Evolutionary conservation across 345 rosid genomes (phyloP), one percentile per base, ranked within the genome.

Genomic region (Erodium maritimum): DNA sequence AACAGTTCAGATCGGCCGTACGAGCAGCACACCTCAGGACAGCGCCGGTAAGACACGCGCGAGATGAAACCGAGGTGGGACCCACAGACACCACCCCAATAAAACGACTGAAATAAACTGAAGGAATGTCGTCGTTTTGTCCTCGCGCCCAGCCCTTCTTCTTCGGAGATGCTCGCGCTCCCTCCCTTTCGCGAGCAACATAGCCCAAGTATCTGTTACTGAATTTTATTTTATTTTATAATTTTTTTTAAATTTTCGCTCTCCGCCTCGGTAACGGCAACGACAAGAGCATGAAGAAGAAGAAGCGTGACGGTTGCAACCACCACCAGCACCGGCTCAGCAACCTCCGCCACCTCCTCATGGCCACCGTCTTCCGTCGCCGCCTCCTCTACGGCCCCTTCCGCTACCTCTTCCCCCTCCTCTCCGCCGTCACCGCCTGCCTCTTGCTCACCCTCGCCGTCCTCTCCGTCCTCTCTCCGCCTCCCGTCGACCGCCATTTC

Each of bases 341-440:
- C 19, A 55, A 37, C 69, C 50, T 45, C 55, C 60, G 23, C 59
- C 54, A 51, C 64, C 63, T 69, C 54, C 56, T 67, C 42, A 58
- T 75, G 42, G 71, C 64, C 45, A 67, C 77, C 21, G 56, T 79
- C 67, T 64, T 76, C 54, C 70, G 76, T 61, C 66, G 78, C 24
- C 83, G 84, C 5, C 85, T 83, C 23, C 77, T 77, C 56, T 80
- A 74, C 69, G 78, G 81, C 50, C 66, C 46, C 11, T 37, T 37
- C 46, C 46, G 46, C 11, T 12, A 52, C 59, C 29, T 88, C 10
- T 79, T 86, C 57, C 88, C 93, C 2, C 54, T 86, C 6, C 57
- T 83, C 61, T 84, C 80, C 54, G 82, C 80, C 21, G 65, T 73
- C 71, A 78, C 82, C 51, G 86, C 80, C 17, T 88, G 71, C 50